Evolutionary conservation across 345 rosid genomes (phyloP).

Genomic region (Anastatica hierochuntica): DNA sequence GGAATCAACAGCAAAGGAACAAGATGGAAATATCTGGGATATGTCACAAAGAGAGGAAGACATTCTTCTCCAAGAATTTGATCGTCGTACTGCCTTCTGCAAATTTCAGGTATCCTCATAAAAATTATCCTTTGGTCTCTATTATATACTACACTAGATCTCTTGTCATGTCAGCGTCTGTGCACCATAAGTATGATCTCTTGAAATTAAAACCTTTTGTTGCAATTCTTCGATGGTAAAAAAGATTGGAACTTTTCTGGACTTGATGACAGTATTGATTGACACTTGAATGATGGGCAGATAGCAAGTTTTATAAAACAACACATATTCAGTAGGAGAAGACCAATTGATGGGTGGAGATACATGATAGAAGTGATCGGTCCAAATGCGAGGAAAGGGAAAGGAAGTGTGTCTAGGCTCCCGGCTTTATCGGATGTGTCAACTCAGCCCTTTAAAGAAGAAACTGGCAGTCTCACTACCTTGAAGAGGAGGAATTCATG

Average conservation of each 20-base stretch:
- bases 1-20: slow-evolving; percentile 76
- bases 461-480: slow-evolving; percentile 26
- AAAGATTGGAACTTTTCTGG: no score
- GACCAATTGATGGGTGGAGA: slow-evolving; percentile 96
- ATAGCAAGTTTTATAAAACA: slow-evolving; percentile 93
- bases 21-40: slow-evolving; percentile 87
- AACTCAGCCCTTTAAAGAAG: slow-evolving; percentile 85
- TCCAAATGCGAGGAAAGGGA: slow-evolving; percentile 93
- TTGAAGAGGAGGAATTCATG: slow-evolving; percentile 5
- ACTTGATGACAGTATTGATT: no score
- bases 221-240: no score
- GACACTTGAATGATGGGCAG: slow-evolving; percentile 28
- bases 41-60: slow-evolving; percentile 98
- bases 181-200: no score
- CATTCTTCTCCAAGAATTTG: slow-evolving; percentile 88
- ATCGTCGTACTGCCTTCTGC: slow-evolving; percentile 74
- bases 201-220: no score
- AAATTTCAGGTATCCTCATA: slow-evolving; percentile 66
- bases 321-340: slow-evolving; percentile 88
- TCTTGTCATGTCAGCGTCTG: no score
- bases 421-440: slow-evolving; percentile 69
- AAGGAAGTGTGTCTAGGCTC: slow-evolving; percentile 81
- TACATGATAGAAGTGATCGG: slow-evolving; percentile 95
- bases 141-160: no score
- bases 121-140: no score